Base-by-base conservation (phyloP, 2,329 filamentous ascomycete species). In the Cladosporium sp. region DNA sequence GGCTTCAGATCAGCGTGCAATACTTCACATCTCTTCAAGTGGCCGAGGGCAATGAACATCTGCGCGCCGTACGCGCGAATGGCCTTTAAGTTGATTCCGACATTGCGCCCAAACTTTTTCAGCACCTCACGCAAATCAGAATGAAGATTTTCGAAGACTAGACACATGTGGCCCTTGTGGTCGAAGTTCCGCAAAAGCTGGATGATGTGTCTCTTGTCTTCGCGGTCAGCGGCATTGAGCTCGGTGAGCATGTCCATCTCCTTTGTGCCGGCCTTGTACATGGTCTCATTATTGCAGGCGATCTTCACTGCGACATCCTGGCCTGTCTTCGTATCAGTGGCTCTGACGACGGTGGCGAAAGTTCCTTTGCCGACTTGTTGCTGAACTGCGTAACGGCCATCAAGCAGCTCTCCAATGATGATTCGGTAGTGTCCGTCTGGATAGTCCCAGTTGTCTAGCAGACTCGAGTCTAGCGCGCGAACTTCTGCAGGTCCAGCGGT, bases 1-100 rank as follows among this genome's bases (percentile, higher is more conserved):
- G 95, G 95, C 79, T 99, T 99, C 72, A 99, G 79, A 83, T 99
- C 95, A 16, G 94, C 93, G 77, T 99, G 95, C 62, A 99, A 86
- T 75, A 99, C 92, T 78, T 93, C 93, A 81, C 91, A 96, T 75
- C 92, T 94, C 72, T 92, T 90, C 82, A 99, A 87, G 73, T 97
- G 89, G 72, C 89, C 90, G 62, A 99, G 81, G 1, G 92, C 92
- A 31, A 96, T 84, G 77, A 99, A 97, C 77, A 97, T 97, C 79
- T 99, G 95, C 73, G 93, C 90, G 5, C 94, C 92, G 76, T 97
- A 99, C 18, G 90, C 88, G 71, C 92, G 88, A 57, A 97, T 94
- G 12, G 93, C 94, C 67, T 87, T 87, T 64, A 98, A 80, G 73
- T 96, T 96, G 80, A 99, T 91, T 69, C 95, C 95, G 56, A 96